phyloP scores from a whole-genome alignment of 306 rosid species.

The Carpinus fangiana region DNA sequence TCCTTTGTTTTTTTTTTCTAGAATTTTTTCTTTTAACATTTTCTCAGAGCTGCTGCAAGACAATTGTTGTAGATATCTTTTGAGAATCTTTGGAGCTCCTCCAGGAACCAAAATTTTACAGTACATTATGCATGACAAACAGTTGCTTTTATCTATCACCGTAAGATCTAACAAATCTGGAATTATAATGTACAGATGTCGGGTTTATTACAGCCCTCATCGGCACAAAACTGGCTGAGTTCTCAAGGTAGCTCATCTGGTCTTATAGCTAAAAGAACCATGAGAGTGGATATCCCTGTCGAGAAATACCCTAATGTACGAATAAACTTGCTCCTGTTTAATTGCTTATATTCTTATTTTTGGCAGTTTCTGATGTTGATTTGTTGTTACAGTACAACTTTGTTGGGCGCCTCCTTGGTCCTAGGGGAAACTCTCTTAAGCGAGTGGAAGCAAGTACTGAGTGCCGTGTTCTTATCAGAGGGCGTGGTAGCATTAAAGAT shows the following conservation, averaged over 20 bases:
- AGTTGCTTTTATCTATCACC: not conserved
- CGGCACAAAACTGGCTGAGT: constrained; percentile 79
- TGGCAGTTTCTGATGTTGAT: constrained; percentile 34
- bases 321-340: constrained; percentile 5
- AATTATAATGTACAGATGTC: constrained; percentile 69
- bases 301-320: constrained; percentile 78
- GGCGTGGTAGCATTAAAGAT: constrained; percentile 98
- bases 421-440: constrained; percentile 97
- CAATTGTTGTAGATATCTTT: not conserved
- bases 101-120: constrained; percentile 20
- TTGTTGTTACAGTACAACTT: constrained; percentile 71
- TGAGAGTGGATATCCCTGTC: constrained; percentile 94
- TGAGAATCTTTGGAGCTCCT: not conserved
- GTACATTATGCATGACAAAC: constrained; percentile 33
- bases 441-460: constrained; percentile 94
- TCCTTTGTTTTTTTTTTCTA: not conserved
- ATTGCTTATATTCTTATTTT: not conserved
- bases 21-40: not conserved
- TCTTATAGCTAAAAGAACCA: constrained; percentile 78
- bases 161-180: constrained; percentile 34
- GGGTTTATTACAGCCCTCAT: constrained; percentile 61
- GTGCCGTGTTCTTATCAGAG: constrained; percentile 97
- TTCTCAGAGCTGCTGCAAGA: not conserved
- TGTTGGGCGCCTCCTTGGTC: constrained; percentile 98
- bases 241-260: constrained; percentile 84